Base-by-base conservation (phyloP, 192 early-diverging fungal genomes). In the Coemansia sp. region DNA sequence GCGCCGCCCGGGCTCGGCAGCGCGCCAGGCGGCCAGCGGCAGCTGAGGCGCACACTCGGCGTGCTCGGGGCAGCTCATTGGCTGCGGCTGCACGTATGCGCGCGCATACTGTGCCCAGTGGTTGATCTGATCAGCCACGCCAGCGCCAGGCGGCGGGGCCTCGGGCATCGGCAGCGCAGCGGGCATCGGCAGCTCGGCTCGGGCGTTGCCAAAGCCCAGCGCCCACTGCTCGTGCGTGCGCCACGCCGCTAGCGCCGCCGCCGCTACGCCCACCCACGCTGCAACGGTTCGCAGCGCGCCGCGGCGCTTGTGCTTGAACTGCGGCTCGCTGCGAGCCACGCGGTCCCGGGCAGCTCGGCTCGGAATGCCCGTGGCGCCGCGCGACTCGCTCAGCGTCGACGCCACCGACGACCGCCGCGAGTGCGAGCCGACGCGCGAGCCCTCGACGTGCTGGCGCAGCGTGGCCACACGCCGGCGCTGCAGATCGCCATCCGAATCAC, bases 401-500 rank as follows among this genome's bases (percentile, higher is more conserved):
- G 76, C 76, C 24, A 68, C 66, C 58, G 80, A 83, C 55, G 80
- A 78, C 46, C 73, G 72, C 27, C 80, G 75, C 67, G 75, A 83
- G 58, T 83, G 80, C 41, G 41, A 27, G 58, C 62, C 65, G 62
- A 3, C 64, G 39, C 10, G 38, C 50, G 70, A 47, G 40, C 50
- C 52, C 43, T 74, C 80, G 3, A 62, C 69, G 67, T 72, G 75
- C 70, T 75, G 69, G 5, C 80, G 68, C 57, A 83, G 75, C n/a
- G 81, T 78, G 3, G 81, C 81, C 38, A 83, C 72, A 15, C 81
- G 81, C 40, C 81, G 81, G 47, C 81, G 81, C 73, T 75, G 80
- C 75, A 74, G 75, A 11, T 62, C 65, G 6, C 74, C 6, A 72
- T 79, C 58, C 24, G 52, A 55, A 27, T 55, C 52, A 27, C 11